Conservation (phyloP, 371 early-diverging fungal species). For the Mucor mucedo region DNA sequence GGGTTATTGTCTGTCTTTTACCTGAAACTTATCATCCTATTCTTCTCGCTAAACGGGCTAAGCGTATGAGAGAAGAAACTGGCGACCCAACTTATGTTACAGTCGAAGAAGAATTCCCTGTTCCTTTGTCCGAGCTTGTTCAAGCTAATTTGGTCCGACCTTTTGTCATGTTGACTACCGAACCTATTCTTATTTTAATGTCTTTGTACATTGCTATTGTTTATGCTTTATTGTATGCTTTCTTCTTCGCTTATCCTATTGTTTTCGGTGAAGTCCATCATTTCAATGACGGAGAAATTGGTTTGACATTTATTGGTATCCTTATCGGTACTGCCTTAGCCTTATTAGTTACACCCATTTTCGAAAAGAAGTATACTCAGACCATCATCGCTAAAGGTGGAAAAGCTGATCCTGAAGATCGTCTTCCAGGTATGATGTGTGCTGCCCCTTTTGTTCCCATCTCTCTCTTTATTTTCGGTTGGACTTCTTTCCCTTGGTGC, state of each 20-base stretch:
- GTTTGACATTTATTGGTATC: constrained; percentile 49
- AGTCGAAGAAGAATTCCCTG: constrained; percentile 43
- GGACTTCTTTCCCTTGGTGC: constrained; percentile 47
- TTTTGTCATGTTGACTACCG: constrained; percentile 43
- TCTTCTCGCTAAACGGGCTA: constrained; percentile 38
- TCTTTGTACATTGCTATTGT: constrained; percentile 50
- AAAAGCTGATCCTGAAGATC: constrained; percentile 45
- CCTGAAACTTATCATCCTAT: constrained; percentile 53
- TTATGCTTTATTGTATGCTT: constrained; percentile 49
- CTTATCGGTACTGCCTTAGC: constrained; percentile 43
- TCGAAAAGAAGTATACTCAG: constrained; percentile 34
- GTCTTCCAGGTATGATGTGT: constrained; percentile 51
- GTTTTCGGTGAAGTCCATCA: constrained; percentile 40
- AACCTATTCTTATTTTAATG: constrained; percentile 47
- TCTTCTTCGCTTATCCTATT: constrained; percentile 52
- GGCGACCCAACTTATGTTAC: constrained; percentile 43
- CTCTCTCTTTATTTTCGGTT: constrained; percentile 51
- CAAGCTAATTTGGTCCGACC: constrained; percentile 44
- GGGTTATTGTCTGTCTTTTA: constrained; percentile 40
- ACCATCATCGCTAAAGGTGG: constrained; percentile 19
- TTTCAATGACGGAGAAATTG: constrained; percentile 46
- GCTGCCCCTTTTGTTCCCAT: constrained; percentile 48
- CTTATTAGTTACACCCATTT: constrained; percentile 36
- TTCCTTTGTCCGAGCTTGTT: constrained; percentile 35
- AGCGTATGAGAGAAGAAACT: constrained; percentile 31